Percentiles rank a stretch among this genome's conserved stretches.
Evolutionary conservation across 371 early-diverging fungal genomes (phyloP).

Genomic region (Coemansia sp.): DNA sequence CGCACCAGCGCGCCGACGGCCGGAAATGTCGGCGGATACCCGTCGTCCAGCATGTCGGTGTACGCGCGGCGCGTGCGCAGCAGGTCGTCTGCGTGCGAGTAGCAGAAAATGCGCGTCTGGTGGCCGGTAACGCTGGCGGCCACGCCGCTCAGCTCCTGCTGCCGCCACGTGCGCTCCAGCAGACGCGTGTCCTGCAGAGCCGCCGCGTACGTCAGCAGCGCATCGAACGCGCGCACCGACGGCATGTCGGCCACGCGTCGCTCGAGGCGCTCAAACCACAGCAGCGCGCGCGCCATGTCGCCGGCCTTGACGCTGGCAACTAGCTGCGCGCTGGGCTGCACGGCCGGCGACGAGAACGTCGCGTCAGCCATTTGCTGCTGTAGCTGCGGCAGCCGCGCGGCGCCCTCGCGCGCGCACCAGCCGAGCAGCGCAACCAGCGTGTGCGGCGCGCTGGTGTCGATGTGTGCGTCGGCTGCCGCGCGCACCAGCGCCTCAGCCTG

Average conservation of each 20-base stretch:
- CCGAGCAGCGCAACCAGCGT: conserved; percentile 19
- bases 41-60: conserved; percentile 35
- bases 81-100: conserved; percentile 13
- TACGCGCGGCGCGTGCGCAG: conserved; percentile 38
- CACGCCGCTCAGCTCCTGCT: conserved; percentile 22
- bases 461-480: conserved; percentile 13
- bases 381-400: neutral
- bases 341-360: conserved; percentile 14
- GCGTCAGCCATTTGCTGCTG: conserved; percentile 3
- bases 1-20: conserved; percentile 22
- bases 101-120: conserved; percentile 19
- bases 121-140: conserved; percentile 17
- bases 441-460: conserved; percentile 7
- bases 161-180: conserved; percentile 32
- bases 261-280: conserved; percentile 17
- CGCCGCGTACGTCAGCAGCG: conserved; percentile 19
- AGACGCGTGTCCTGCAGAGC: conserved; percentile 3
- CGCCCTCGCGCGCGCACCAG: conserved; percentile 5
- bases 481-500: conserved; percentile 20
- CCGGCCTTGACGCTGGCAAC: conserved; percentile 2
- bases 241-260: conserved; percentile 11
- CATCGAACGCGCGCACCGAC: conserved; percentile 22
- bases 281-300: conserved; percentile 12
- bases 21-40: conserved; percentile 13
- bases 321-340: conserved; percentile 9